Evolutionary conservation across 23 red algal species (phyloP), one percentile per base, ranked within the genome.

Genomic region (Agarophyton chilense): DNA sequence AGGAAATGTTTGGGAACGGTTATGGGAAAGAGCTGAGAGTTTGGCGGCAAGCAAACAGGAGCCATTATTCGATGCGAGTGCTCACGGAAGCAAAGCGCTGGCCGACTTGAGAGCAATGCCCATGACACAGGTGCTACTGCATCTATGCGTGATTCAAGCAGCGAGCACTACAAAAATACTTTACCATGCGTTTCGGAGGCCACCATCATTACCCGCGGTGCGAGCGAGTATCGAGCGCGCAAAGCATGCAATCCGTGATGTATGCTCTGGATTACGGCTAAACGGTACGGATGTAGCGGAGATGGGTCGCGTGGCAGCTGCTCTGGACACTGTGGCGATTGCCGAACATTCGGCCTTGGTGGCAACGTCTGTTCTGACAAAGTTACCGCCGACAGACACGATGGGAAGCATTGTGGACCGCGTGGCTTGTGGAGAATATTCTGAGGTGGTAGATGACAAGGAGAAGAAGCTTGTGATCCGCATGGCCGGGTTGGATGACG

Each of bases 1-100:
- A 65, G 86, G 86, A 70, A 90, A 90, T 52, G 52, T 79, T 10
- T 90, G 86, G 86, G 73, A 90, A 70, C 67, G 75, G 33, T n/a
- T 90, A 6, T 90, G 86, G 86, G 6, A 90, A 3, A 39, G 58
- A 19, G 86, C 75, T 10, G 73, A 90, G 72, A 54, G 33, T 2
- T 17, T 90, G 17, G 67, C 75, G 11, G 86, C 86, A 21, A 44
- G 40, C 28, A 60, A 80, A 42, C 86, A 90, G 28, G 72, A 46
- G 11, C 86, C 86, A 22, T 74, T 90, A 34, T 90, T 90, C 62
- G 86, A 90, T 31, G 86, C 86, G 14, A 39, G 42, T 22, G 72
- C 61, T 2, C 73, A 90, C 36, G 86, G 86, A 46, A 65, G 72
- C 39, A 90, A 90, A 56, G 86, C 86, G 14, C 74, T 90, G n/a